Base-by-base conservation (phyloP, 352 stramenopile genomes). In the Plasmopara halstedii region DNA sequence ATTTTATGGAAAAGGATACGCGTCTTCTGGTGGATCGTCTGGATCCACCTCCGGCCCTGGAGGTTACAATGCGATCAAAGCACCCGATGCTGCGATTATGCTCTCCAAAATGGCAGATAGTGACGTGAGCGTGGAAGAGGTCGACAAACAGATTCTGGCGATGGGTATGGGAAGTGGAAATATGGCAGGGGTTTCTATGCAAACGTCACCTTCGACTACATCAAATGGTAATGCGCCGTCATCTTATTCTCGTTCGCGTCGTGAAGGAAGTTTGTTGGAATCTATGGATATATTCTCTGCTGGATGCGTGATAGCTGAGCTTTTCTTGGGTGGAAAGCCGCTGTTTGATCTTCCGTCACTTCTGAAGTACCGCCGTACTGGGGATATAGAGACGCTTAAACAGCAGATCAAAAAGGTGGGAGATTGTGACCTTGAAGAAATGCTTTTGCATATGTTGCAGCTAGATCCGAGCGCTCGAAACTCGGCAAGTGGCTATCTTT, bases 201-300 rank as follows among this genome's bases (percentile, higher is more conserved):
- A 63, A 17, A 66, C 54, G 20, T 58, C 66, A 5, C 46, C 56
- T 15, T 62, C 41, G 15, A 25, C 22, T 9, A 36, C 57, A 13
- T 64, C 48, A 14, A 59, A 57, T 42, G 47, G 53, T 32, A 63
- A 44, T n/a, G 49, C 51, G 5, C 46, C 53, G 19, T 56, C 64
- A 4, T 73, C 64, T 4, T 73, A 70, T 40, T 68, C 64, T 36
- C 57, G 69, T 3, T 65, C 51, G 15, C 72, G 69, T 35, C 67
- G 71, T 4, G 74, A 88, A 53, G 76, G 81, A 7, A 77, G 56
- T 40, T 66, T 92, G 29, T 53, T 80, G 1, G 70, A 88, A 34
- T 94, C 89, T 9, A 98, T 98, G 94, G 97, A 99, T 70, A 93
- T 99, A 38, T 99, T 99, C 68, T 98, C 95, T 31, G 75, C 95